Evolutionary conservation across 2,329 filamentous ascomycete genomes (phyloP).

Genomic region (Lasiodiplodia hormozganensis): DNA sequence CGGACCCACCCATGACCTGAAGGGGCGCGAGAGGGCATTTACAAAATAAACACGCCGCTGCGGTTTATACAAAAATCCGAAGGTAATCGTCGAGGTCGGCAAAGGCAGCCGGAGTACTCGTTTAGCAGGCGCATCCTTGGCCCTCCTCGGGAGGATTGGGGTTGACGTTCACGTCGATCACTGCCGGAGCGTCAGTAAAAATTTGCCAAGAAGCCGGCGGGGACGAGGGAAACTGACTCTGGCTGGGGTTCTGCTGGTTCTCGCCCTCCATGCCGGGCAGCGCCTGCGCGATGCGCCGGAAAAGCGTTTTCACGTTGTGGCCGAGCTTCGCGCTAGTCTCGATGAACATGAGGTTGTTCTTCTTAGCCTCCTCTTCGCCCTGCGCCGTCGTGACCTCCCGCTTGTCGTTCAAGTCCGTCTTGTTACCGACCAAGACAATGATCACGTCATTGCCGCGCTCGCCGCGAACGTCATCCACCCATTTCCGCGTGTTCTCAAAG

Average conservation of each 20-base stretch:
- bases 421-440: constrained; percentile 97
- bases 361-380: constrained; percentile 97
- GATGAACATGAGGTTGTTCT: constrained; percentile 98
- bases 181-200: constrained; percentile 54
- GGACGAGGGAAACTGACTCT: constrained; percentile 67
- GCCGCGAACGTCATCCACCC: constrained; percentile 97
- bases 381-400: constrained; percentile 95
- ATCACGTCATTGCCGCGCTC: constrained; percentile 99
- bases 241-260: constrained; percentile 76
- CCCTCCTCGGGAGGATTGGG: constrained; percentile 53
- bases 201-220: constrained; percentile 1
- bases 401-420: constrained; percentile 98
- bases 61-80: constrained; percentile 26
- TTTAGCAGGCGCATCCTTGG: constrained; percentile 45
- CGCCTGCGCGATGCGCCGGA: constrained; percentile 97
- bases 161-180: constrained; percentile 93
- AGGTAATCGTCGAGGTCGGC: constrained; percentile 22
- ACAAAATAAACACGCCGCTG: constrained; percentile 28
- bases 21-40: constrained; percentile 28
- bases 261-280: constrained; percentile 97
- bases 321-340: constrained; percentile 98
- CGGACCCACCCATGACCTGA: constrained; percentile 31
- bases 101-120: constrained; percentile 10
- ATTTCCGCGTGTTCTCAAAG: constrained; percentile 98
- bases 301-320: constrained; percentile 96